Conservation (phyloP, 768 basidiomycete species). For the Termitomyces heimii region DNA sequence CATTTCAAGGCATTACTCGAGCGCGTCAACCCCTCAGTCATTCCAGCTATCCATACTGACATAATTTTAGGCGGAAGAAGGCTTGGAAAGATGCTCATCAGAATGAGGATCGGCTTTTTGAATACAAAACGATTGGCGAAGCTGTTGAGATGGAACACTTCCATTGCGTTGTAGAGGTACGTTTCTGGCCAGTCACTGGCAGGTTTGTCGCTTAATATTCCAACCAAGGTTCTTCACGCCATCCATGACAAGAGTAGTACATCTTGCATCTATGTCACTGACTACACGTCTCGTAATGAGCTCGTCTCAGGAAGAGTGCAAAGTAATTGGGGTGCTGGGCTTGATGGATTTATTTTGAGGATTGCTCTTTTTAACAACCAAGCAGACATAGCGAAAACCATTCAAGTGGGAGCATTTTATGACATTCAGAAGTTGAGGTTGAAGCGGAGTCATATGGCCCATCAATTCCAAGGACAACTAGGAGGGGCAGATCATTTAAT, state of each 20-base stretch:
- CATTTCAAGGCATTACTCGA: constrained; percentile 44
- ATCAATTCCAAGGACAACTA: constrained; percentile 35
- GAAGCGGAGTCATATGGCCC: constrained; percentile 23
- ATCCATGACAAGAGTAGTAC: constrained; percentile 24
- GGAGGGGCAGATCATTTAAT: constrained; percentile 43
- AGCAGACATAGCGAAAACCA: constrained; percentile 26
- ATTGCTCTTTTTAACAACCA: constrained; percentile 48
- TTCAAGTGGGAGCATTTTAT: constrained; percentile 37
- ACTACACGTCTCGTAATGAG: constrained; percentile 51
- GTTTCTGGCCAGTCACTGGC: neutral
- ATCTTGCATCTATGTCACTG: constrained; percentile 52
- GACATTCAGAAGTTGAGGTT: constrained; percentile 48
- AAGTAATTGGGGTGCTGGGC: constrained; percentile 34
- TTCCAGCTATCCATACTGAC: constrained; percentile 2
- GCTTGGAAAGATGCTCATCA: constrained; percentile 30
- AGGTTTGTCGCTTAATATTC: neutral
- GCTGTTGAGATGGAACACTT: constrained; percentile 37
- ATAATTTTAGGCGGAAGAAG: constrained; percentile 40
- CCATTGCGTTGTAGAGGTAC: constrained; percentile 56
- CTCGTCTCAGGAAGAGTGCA: constrained; percentile 25
- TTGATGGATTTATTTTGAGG: constrained; percentile 46
- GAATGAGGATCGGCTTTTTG: constrained; percentile 22
- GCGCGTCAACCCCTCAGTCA: constrained; percentile 27
- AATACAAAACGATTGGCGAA: constrained; percentile 43
- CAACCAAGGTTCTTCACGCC: constrained; percentile 41